Base-by-base conservation (phyloP, 805 yeast genomes). In the Metschnikowia cerradonensis region DNA sequence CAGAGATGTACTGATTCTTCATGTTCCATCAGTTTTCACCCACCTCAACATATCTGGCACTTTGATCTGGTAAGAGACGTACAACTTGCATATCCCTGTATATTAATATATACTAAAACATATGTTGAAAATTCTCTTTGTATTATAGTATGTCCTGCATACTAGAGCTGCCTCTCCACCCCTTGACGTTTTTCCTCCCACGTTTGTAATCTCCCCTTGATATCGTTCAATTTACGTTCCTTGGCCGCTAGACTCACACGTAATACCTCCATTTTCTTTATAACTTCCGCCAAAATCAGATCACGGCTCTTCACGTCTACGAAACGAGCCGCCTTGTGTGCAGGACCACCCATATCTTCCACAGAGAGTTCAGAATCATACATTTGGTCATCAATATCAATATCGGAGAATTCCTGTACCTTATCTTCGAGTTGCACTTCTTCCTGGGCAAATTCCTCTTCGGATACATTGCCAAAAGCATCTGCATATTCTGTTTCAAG, bases 321-420 rank as follows among this genome's bases (percentile, higher is more conserved):
- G 4, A 8, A 10, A 26, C 13, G 30, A 8, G 11, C 4, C 11
- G 30, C 1, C 11, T 8, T 15, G 13, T 4, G 15, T 40, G 43
- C 43, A 40, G 22, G n/a, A 10, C 19, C 13, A 3, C 22, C 52
- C 4, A 13, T 5, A 8, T 19, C 36, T 4, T 44, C 47, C 3
- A 53, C 37, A 13, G 54, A 55, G 15, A 54, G 45, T 31, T 57
- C 58, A 40, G 50, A 50, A 32, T 56, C 60, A 32, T 54, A 54
- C 50, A 54, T 49, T 6, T 50, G 49, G 34, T 34, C 19, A 6
- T 19, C 47, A 14, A 22, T 39, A 11, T 40, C 50, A 13, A 20
- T 49, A 23, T 47, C 52, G 2, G 38, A 33, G 2, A 15, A 20
- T 4, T 32, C 45, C 45, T 42, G 45, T 37, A 42, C 36, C 15